Base-by-base conservation (phyloP, 2,329 filamentous ascomycete genomes). In the Alternaria sp. region DNA sequence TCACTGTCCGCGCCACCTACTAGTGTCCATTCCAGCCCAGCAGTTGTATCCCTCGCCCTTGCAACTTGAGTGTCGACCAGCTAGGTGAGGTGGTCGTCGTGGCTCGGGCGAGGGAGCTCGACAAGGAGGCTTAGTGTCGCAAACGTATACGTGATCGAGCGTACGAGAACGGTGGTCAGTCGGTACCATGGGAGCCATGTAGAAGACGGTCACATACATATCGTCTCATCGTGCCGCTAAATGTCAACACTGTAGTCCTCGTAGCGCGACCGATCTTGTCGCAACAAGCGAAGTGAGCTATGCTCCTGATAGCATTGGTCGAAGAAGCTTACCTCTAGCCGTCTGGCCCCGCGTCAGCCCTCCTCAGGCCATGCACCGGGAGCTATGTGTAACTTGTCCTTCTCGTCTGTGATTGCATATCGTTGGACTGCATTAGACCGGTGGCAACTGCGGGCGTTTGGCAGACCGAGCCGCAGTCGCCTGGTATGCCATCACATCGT, bases 391-490 rank as follows among this genome's bases (percentile, higher is more conserved):
- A 9, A 0, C 6, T 33, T 33, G 30, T 37, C 30, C 33, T 37
- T 0, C 15, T 37, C 4, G 33, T 37, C 33, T 37, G 0, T n/a
- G 0, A 0, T n/a, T 37, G 33, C 33, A 15, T n/a, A 1, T 9
- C 15, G 4, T 2, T 37, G 33, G 33, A n/a, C 33, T 9, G 0
- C 33, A 0, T n/a, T 37, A 15, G 7, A 37, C 33, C 33, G 6
- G 33, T 37, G 33, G 30, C 15, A 37, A 15, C 33, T 37, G 33
- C 33, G 1, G 1, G 1, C 30, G 2, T 2, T 37, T 37, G 33
- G 4, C 7, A n/a, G 2, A 37, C 33, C 33, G 7, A 37, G 33
- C 15, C 0, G 33, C 33, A n/a, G 33, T n/a, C 33, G 15, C 33
- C 33, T 4, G 15, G 33, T 37, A n/a, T 37, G 33, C 14, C 0